Evolutionary conservation across 176 grass and related monocot genomes (phyloP), one percentile per base, ranked within the genome.

Genomic region (Ananas comosus): DNA sequence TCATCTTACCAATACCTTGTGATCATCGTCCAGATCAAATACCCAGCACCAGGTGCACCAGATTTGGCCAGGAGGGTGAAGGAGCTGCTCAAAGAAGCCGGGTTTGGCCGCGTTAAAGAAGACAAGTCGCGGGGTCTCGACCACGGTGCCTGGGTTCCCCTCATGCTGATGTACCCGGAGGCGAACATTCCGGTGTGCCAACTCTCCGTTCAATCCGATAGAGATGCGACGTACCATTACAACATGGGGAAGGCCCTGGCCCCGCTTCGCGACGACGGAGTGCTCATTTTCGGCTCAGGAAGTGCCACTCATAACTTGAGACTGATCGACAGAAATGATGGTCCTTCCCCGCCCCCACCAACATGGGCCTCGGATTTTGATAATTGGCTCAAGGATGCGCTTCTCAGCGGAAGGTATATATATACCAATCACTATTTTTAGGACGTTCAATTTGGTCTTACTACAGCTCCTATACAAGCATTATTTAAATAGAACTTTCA

Each of bases 221-320:
- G 28, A 17, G 74, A 68, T 49, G 74, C 49, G 3, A 47, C 14
- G 3, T 27, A 75, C 73, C 73, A 75, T 33, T 68, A 68, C 74
- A 68, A 50, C 23, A 56, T 76, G 64, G 74, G 74, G 4, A 76
- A 76, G 65, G 74, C 74, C 21, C 24, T 76, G n/a, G 65, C 64
- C 9, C 51, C 74, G 13, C 74, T 76, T n/a, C 21, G 25, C 12
- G 74, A 76, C 3, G 64, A 76, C 1, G 74, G 74, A 1, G 64
- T 68, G 12, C 74, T 76, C 29, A 23, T 68, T 7, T 10, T 76
- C 13, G 74, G 64, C 2, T 76, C 74, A n/a, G 64, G 74, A 16
- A 76, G 64, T 28, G 74, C 74, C 3, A 76, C 74, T 12, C 74
- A 76, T 51, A 76, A 76, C 74, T n/a, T 76, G 64, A 57, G 74